Evolutionary conservation across 2,329 filamentous ascomycete species (phyloP).

Genomic region (Pseudogymnoascus destructans): DNA sequence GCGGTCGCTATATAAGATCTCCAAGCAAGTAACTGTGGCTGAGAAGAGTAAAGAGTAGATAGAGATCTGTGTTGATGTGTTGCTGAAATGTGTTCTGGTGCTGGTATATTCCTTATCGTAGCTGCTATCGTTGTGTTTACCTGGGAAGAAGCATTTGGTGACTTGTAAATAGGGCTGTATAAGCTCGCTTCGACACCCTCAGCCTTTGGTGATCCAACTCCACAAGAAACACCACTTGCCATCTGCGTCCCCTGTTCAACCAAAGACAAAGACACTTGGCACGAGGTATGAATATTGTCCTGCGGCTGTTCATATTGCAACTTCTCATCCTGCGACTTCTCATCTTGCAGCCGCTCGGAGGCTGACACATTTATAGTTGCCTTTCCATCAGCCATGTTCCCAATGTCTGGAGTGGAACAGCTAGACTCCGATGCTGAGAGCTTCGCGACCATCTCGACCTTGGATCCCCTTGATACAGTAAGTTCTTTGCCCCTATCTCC

Average conservation of each 20-base stretch:
- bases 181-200: background rate
- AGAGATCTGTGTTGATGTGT: background rate
- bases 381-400: background rate
- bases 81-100: background rate
- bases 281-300: background rate
- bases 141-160: background rate
- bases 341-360: background rate
- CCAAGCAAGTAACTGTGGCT: background rate
- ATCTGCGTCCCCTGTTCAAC: background rate
- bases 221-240: background rate
- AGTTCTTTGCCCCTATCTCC: background rate
- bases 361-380: background rate
- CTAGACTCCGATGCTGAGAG: background rate
- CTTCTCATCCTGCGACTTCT: background rate
- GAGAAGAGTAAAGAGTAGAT: background rate
- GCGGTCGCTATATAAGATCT: background rate
- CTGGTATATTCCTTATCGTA: background rate
- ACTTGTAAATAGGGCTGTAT: conserved; percentile 2
- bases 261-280: background rate
- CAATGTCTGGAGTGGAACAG: background rate
- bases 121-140: background rate
- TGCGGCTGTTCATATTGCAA: background rate
- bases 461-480: background rate
- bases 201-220: background rate
- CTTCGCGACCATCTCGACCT: background rate